Percentiles rank a stretch among this genome's conserved stretches.
Conservation (phyloP, 495 filamentous ascomycete species). For the Neurospora sp. region DNA sequence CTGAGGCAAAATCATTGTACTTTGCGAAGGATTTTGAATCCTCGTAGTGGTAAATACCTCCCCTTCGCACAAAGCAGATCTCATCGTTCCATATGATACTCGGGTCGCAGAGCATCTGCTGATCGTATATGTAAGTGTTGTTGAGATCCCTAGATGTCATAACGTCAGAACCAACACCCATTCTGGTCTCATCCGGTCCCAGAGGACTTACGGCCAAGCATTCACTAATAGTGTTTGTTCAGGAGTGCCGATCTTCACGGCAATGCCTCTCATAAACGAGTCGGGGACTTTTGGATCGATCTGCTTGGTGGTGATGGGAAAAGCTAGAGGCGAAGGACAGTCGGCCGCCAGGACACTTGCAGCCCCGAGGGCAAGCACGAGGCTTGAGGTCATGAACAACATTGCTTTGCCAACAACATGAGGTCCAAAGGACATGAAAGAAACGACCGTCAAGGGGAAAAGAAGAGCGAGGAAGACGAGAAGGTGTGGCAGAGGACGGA, state of each 20-base stretch:
- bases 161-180: not conserved
- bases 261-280: conserved; percentile 17
- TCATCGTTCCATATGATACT: conserved; percentile 10
- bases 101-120: conserved; percentile 9
- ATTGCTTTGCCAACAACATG: not conserved
- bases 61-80: conserved; percentile 13
- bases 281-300: conserved; percentile 6
- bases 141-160: conserved; percentile 10
- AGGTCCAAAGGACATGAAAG: not conserved
- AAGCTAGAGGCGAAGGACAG: not conserved
- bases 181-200: not conserved
- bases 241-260: conserved; percentile 10
- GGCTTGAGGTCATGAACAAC: not conserved
- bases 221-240: conserved; percentile 12
- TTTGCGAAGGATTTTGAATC: conserved; percentile 9
- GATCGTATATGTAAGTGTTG: conserved; percentile 18
- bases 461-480: not conserved
- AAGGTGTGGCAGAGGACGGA: not conserved
- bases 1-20: conserved; percentile 4
- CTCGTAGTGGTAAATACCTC: conserved; percentile 6
- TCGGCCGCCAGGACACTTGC: not conserved
- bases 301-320: conserved; percentile 13
- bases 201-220: conserved; percentile 12
- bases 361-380: not conserved
- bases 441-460: not conserved